Evolutionary conservation across 805 yeast genomes (phyloP).

Genomic region (Kregervanrija delftensis): DNA sequence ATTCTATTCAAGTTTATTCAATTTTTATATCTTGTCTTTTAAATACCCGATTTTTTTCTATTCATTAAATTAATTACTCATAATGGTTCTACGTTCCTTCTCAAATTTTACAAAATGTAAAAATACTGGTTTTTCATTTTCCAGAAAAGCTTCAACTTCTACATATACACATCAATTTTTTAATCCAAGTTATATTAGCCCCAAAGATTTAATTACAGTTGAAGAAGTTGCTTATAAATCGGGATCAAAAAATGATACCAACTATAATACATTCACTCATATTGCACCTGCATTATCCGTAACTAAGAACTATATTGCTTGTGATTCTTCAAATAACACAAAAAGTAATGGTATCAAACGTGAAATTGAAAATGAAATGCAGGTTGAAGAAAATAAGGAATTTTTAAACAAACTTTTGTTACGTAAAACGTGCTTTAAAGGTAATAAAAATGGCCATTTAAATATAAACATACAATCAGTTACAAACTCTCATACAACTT

Average conservation of each 20-base stretch:
- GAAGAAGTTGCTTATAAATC: slow-evolving; percentile 24
- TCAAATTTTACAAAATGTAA: slow-evolving; percentile 20
- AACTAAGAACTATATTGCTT: slow-evolving; percentile 23
- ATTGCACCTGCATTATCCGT: slow-evolving; percentile 22
- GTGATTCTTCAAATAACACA: slow-evolving; percentile 18
- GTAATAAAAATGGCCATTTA: slow-evolving; percentile 26
- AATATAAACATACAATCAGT: slow-evolving; percentile 19
- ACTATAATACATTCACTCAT: slow-evolving; percentile 14
- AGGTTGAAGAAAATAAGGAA: neutral
- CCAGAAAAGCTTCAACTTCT: slow-evolving; percentile 11
- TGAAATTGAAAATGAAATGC: slow-evolving; percentile 2
- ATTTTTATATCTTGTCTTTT: no score
- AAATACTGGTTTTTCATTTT: slow-evolving; percentile 13
- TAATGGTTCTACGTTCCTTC: slow-evolving; percentile 26
- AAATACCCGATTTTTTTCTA: no score
- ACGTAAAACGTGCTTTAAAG: slow-evolving; percentile 17
- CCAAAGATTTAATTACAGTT: slow-evolving; percentile 20
- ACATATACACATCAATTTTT: slow-evolving; percentile 26
- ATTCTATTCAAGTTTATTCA: no score
- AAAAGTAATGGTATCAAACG: slow-evolving; percentile 9
- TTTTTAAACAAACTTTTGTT: slow-evolving; percentile 15
- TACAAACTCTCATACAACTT: slow-evolving; percentile 14
- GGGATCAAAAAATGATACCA: slow-evolving; percentile 12
- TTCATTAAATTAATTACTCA: neutral
- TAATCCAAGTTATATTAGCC: slow-evolving; percentile 28